phyloP scores from a whole-genome alignment of 306 rosid genomes.

The Inga leiocalycina region DNA sequence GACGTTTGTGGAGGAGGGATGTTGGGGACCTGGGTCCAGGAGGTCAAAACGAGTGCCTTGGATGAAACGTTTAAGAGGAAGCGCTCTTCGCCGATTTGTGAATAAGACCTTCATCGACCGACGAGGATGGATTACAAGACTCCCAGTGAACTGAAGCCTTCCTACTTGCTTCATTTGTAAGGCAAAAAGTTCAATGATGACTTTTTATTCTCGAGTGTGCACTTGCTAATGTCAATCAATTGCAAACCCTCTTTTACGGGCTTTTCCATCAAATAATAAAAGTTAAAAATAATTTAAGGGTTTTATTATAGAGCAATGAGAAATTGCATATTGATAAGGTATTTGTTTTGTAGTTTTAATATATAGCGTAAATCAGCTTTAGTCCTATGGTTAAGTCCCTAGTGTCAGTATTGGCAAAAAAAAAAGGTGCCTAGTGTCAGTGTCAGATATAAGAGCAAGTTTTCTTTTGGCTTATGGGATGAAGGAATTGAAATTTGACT shows the following conservation, averaged over 20 bases:
- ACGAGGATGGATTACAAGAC: slow-evolving; percentile 46
- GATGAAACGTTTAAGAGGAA: slow-evolving; percentile 29
- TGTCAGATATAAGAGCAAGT: not conserved
- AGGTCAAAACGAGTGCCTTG: slow-evolving; percentile 43
- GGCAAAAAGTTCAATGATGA: not conserved
- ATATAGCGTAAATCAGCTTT: not conserved
- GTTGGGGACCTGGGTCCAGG: slow-evolving; percentile 47
- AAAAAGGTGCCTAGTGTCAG: not conserved
- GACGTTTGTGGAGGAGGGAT: slow-evolving; percentile 40
- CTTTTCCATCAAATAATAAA: not conserved
- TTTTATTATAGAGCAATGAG: not conserved
- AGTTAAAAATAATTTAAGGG: not conserved
- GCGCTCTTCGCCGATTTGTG: not conserved
- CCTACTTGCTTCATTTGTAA: not conserved
- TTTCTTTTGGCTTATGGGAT: not conserved
- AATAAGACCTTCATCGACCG: slow-evolving; percentile 36
- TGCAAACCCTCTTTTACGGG: not conserved
- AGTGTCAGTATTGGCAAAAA: no score
- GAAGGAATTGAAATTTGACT: not conserved
- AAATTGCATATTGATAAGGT: not conserved
- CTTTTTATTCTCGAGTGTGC: not conserved
- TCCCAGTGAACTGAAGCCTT: slow-evolving; percentile 1
- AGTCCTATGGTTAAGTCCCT: not conserved
- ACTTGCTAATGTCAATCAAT: not conserved
- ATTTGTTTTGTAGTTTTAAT: not conserved